Conservation (phyloP, 2,329 filamentous ascomycete genomes). For the Ceratocystis diversiconidia region DNA sequence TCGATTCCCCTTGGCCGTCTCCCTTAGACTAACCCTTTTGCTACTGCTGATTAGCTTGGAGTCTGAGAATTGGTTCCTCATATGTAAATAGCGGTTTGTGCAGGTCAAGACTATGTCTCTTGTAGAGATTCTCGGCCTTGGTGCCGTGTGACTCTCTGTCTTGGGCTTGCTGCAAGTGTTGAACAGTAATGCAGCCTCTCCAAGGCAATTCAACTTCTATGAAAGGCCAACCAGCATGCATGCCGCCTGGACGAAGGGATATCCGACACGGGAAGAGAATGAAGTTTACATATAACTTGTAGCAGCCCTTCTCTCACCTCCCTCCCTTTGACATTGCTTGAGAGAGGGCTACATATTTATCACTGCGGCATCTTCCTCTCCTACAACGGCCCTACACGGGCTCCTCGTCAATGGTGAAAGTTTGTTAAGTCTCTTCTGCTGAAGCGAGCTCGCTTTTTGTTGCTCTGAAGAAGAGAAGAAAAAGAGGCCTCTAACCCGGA, state of each 20-base stretch:
- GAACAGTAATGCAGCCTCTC: background rate
- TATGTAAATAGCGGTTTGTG: background rate
- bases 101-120: background rate
- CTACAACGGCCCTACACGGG: background rate
- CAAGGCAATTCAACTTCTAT: background rate
- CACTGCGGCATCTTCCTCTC: background rate
- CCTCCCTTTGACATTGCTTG: background rate
- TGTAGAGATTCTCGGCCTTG: background rate
- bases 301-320: background rate
- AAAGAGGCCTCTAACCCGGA: background rate
- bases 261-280: background rate
- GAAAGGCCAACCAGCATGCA: background rate
- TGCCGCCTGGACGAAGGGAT: constrained; percentile 1
- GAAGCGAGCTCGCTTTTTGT: background rate
- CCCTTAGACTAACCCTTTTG: background rate
- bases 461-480: background rate
- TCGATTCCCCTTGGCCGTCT: background rate
- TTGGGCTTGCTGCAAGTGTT: background rate
- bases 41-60: background rate
- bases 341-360: background rate
- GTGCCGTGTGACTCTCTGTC: background rate
- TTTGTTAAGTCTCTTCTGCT: background rate
- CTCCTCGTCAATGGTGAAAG: background rate
- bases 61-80: no score
- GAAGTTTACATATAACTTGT: background rate